phyloP scores from a whole-genome alignment of 1,284 basidiomycete species.

The Athelia psychrophila region DNA sequence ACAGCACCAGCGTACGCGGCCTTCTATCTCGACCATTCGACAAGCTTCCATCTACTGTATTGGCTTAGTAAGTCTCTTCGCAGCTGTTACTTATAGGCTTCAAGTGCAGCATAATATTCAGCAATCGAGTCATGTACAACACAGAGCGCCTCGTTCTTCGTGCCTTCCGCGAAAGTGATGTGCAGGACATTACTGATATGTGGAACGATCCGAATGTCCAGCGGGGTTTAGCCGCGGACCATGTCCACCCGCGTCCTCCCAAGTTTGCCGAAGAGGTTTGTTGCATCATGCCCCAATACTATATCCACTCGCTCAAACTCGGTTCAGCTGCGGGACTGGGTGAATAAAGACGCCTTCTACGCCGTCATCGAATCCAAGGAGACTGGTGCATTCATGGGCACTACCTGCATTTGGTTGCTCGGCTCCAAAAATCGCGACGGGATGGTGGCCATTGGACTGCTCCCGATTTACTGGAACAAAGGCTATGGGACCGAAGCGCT shows the following conservation, averaged over 20 bases:
- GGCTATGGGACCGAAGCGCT: constrained; percentile 30
- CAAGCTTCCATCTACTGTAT: too few relatives aligned
- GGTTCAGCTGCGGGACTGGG: too few relatives aligned
- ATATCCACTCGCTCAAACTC: too few relatives aligned
- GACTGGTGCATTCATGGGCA: constrained; percentile 33
- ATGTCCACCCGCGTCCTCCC: constrained; percentile 20
- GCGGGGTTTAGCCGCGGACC: constrained; percentile 24
- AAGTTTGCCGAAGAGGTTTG: constrained; percentile 22
- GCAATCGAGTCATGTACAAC: constrained; percentile 17
- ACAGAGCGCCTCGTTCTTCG: constrained; percentile 26
- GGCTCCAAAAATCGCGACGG: constrained; percentile 27
- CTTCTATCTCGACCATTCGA: too few relatives aligned
- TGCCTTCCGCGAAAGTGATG: constrained; percentile 27
- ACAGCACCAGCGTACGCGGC: too few relatives aligned
- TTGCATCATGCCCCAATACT: too few relatives aligned
- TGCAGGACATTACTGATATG: constrained; percentile 27
- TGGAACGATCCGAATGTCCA: constrained; percentile 32
- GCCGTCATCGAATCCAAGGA: constrained; percentile 30
- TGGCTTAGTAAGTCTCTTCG: too few relatives aligned
- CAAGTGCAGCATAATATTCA: too few relatives aligned
- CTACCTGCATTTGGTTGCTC: constrained; percentile 23
- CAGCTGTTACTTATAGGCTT: too few relatives aligned
- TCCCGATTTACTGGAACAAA: constrained; percentile 22
- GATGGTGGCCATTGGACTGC: constrained; percentile 22
- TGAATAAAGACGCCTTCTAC: constrained; percentile 22